Percentiles rank a stretch among this genome's conserved stretches.
Evolutionary conservation across 352 stramenopile species (phyloP).

Genomic region (Phytophthora kernoviae): DNA sequence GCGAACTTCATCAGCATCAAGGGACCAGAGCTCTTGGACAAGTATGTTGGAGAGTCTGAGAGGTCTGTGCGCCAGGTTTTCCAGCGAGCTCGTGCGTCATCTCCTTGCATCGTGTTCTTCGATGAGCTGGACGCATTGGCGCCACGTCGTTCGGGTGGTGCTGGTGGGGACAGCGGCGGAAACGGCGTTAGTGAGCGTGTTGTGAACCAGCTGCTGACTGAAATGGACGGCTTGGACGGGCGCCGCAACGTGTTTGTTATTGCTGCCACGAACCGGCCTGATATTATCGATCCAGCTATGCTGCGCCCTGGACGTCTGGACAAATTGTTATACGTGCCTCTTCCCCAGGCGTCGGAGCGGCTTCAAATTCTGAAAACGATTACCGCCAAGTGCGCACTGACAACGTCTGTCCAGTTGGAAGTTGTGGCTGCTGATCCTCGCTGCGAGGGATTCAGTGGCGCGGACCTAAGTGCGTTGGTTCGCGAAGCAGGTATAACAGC

Average conservation of each 20-base stretch:
- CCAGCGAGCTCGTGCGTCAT: constrained; percentile 96
- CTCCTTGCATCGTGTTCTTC: constrained; percentile 99
- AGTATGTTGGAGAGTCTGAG: constrained; percentile 99
- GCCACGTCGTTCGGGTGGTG: constrained; percentile 87
- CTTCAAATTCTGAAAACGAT: constrained; percentile 93
- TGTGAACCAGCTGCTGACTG: constrained; percentile 98
- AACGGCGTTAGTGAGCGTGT: constrained; percentile 94
- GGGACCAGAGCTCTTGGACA: constrained; percentile 98
- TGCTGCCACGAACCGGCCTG: constrained; percentile 94
- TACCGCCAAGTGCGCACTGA: constrained; percentile 70
- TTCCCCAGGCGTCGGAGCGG: constrained; percentile 86
- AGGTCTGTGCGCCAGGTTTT: constrained; percentile 96
- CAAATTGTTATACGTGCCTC: constrained; percentile 98
- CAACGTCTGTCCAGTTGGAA: constrained; percentile 87
- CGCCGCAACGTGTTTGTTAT: constrained; percentile 97
- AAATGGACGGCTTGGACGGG: constrained; percentile 98
- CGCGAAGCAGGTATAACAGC: constrained; percentile 96
- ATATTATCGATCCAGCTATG: constrained; percentile 99
- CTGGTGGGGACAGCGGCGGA: constrained; percentile 56
- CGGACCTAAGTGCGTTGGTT: constrained; percentile 97
- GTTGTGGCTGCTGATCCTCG: constrained; percentile 88
- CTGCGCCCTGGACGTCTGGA: constrained; percentile 97
- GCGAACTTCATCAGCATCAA: constrained; percentile 99
- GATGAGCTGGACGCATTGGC: constrained; percentile 99
- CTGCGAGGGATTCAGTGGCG: constrained; percentile 96